Percentiles rank a stretch among this genome's conserved stretches.
These are phyloP conservation scores for Carex parvula DNA, from an alignment of 176 grass and related monocot genomes.

Conservation along the genomic window DNA sequence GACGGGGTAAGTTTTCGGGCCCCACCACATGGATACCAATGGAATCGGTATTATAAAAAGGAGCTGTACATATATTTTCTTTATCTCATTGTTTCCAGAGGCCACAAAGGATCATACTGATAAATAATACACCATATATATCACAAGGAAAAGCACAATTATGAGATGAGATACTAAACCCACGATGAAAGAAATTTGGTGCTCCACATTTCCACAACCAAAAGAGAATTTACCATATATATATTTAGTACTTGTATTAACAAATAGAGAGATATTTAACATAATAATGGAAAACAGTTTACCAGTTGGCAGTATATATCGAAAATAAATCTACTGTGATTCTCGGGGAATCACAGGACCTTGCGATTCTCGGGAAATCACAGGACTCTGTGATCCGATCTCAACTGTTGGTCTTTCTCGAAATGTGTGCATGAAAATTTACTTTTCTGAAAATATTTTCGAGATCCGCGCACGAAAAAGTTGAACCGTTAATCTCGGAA, in stretches of 20 bases:
- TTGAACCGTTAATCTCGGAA: too few relatives aligned
- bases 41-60: neutral
- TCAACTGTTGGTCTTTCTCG: too few relatives aligned
- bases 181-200: constrained; percentile 17
- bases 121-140: constrained; percentile 14
- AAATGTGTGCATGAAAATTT: too few relatives aligned
- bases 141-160: constrained; percentile 37
- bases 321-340: too few relatives aligned
- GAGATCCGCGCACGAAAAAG: too few relatives aligned
- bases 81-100: neutral
- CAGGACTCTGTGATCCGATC: too few relatives aligned
- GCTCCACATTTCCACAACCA: constrained; percentile 8
- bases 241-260: neutral
- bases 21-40: neutral
- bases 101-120: neutral
- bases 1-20: neutral
- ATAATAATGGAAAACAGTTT: neutral
- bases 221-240: constrained; percentile 24
- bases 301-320: neutral
- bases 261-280: neutral
- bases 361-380: too few relatives aligned
- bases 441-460: too few relatives aligned
- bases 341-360: too few relatives aligned
- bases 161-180: constrained; percentile 55
- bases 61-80: neutral